Base-by-base conservation (phyloP, 2,329 filamentous ascomycete genomes). In the Ophiocordyceps camponoti-rufipedis region DNA sequence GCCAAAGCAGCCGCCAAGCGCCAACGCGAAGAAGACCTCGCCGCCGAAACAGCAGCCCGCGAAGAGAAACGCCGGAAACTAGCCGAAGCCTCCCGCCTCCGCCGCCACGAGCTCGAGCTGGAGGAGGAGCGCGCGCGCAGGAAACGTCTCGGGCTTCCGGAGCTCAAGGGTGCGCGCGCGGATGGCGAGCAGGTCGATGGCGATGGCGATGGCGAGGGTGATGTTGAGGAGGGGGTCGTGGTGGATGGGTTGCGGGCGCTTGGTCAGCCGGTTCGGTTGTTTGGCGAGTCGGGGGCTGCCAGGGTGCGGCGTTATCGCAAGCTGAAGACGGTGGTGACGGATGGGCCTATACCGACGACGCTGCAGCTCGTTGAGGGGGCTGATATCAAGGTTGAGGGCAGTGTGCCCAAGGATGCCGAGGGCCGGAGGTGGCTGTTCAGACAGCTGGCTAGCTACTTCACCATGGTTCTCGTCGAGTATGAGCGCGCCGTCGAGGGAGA, bases 381-480 rank as follows among this genome's bases (percentile, higher is more conserved):
- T 58, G 80, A 94, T 53, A 94, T 95, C 85, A 89, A 88, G 61
- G 78, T 96, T 23, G 67, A 76, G 1, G 68, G 71, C 14, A 69
- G 67, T 41, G 65, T 85, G 10, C 74, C 75, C 1, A 70, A 66
- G 54, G 82, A 88, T 53, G 67, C 66, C 18, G 75, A 79, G 39
- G 82, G 69, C 0, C 75, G 78, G 42, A 67, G 72, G 41, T 87
- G 82, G 62, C 67, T 98, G 39, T 89, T 82, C 66, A 74, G 89
- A 11, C 89, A 98, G 62, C 71, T 98, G 46, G 85, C 84, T 18
- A 91, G 85, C 43, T 98, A 95, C 68, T 96, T 98, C 66, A 93
- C 85, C 45, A 86, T 98, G 78, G 78, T 98, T n/a, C 68, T 98
- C 47, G 75, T 72, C 41, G 89, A 93, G 61, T 98, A 93, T 82